Base-by-base conservation (phyloP, 805 yeast species). In the Kodamaea fukazawae region DNA sequence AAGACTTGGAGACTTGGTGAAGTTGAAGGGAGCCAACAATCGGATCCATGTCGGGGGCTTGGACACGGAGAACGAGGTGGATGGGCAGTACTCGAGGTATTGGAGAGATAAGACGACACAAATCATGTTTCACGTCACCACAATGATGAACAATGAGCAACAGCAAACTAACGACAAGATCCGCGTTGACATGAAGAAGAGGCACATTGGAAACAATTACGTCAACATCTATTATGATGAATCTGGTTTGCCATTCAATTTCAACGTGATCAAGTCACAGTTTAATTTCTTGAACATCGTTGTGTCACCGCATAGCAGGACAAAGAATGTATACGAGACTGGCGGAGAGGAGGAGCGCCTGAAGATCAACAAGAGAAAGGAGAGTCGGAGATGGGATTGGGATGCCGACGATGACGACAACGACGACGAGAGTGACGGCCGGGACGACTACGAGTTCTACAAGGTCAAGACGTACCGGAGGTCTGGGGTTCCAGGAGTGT, bases 141-240 rank as follows among this genome's bases (percentile, higher is more conserved):
- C 96, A 0, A 60, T 88, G 73, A 88, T 88, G 95, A 88, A 90
- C 2, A 67, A 71, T 36, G 49, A 47, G 28, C 58, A 51, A 2
- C 51, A 56, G 11, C 42, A 44, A 3, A 29, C 23, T 15, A 36
- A 28, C 11, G 40, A 44, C 18, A 39, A 33, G 14, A 37, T 34
- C 22, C 52, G 54, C 12, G 66, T 60, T 20, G 72, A 80, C 11
- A 55, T 72, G 57, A 88, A 87, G 61, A 88, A 88, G 60, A 65
- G 89, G 40, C 96, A 88, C 56, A 83, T 88, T 46, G 96, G 96
- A 6, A 88, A 88, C 62, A 76, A 87, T 55, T 81, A 79, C 57
- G 93, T 88, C 41, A 85, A 83, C 53, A 78, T 88, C 16, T 88
- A 75, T 56, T 89, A 81, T 65, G 86, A 88, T 53, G 96, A 88